These are phyloP conservation scores for Pelagophyceae sp. DNA, from an alignment of 352 stramenopile genomes.

Conservation along the genomic window DNA sequence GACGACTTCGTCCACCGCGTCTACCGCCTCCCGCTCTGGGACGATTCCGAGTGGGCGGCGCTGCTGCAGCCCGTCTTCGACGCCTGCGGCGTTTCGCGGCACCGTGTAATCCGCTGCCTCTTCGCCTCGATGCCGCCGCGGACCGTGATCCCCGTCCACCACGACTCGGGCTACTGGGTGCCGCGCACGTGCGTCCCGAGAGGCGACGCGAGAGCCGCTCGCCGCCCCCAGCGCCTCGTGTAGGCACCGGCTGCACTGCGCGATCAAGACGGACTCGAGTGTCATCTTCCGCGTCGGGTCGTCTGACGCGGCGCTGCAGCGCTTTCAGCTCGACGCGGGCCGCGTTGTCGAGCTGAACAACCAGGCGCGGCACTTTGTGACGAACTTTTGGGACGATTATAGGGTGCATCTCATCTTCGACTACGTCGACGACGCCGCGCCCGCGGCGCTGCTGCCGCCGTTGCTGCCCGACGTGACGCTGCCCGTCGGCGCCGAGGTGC, in stretches of 20 bases:
- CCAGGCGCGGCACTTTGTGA: conserved; percentile 85
- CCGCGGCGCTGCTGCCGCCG: conserved; percentile 30
- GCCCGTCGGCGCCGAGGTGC: conserved; percentile 69
- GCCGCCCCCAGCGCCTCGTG: too few relatives aligned
- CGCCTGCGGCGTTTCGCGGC: conserved; percentile 57
- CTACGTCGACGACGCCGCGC: conserved; percentile 76
- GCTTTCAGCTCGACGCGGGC: conserved; percentile 80
- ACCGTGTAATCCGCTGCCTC: conserved; percentile 81
- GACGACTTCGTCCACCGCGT: conserved; percentile 93
- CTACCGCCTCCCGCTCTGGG: conserved; percentile 88
- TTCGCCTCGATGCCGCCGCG: conserved; percentile 86
- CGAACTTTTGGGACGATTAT: conserved; percentile 75
- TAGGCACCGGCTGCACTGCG: conserved; percentile 86
- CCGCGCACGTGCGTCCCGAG: conserved; percentile 50
- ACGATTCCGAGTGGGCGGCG: conserved; percentile 38
- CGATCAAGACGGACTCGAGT: conserved; percentile 69
- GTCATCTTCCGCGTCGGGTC: conserved; percentile 75
- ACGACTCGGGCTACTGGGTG: conserved; percentile 95
- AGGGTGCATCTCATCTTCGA: conserved; percentile 97
- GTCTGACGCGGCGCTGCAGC: conserved; percentile 65
- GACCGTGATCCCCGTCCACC: conserved; percentile 86
- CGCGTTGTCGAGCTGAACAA: conserved; percentile 98
- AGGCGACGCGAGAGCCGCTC: not conserved
- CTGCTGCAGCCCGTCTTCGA: conserved; percentile 70
- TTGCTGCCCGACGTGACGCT: conserved; percentile 37